Evolutionary conservation across 805 yeast genomes (phyloP).

Genomic region (Sugiyamaella floridensis): DNA sequence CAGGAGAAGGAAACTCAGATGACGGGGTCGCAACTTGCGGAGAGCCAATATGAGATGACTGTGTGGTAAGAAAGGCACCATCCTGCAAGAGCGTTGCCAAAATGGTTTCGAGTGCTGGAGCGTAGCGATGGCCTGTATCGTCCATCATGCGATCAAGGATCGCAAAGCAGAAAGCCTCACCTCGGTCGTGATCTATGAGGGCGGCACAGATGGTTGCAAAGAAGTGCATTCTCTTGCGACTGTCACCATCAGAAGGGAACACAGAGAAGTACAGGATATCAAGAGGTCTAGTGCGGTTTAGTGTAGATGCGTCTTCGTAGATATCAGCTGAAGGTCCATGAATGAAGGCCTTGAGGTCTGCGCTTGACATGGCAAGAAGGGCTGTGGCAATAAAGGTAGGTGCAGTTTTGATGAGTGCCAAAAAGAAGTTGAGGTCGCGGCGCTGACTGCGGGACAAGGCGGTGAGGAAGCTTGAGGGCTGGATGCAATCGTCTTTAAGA

Average conservation of each 20-base stretch:
- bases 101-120: constrained; percentile 12
- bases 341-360: constrained; percentile 19
- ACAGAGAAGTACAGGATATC: constrained; percentile 28
- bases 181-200: constrained; percentile 18
- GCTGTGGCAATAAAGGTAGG: constrained; percentile 31
- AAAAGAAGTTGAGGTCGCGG: constrained; percentile 27
- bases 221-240: constrained; percentile 20
- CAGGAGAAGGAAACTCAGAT: constrained; percentile 14
- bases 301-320: constrained; percentile 20
- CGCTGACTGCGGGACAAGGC: constrained; percentile 23
- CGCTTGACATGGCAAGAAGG: constrained; percentile 17
- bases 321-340: constrained; percentile 10
- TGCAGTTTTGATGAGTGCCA: constrained; percentile 29
- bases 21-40: constrained; percentile 6
- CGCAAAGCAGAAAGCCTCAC: constrained; percentile 16
- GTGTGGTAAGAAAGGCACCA: constrained; percentile 15
- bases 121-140: constrained; percentile 9
- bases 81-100: constrained; percentile 17
- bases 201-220: constrained; percentile 24
- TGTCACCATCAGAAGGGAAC: constrained; percentile 23
- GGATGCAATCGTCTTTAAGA: constrained; percentile 8
- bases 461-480: constrained; percentile 11
- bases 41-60: not conserved
- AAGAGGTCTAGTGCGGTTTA: constrained; percentile 23
- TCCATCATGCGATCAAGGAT: constrained; percentile 17